Evolutionary conservation across 306 rosid species (phyloP).

Genomic region (Crataegus laevigata): DNA sequence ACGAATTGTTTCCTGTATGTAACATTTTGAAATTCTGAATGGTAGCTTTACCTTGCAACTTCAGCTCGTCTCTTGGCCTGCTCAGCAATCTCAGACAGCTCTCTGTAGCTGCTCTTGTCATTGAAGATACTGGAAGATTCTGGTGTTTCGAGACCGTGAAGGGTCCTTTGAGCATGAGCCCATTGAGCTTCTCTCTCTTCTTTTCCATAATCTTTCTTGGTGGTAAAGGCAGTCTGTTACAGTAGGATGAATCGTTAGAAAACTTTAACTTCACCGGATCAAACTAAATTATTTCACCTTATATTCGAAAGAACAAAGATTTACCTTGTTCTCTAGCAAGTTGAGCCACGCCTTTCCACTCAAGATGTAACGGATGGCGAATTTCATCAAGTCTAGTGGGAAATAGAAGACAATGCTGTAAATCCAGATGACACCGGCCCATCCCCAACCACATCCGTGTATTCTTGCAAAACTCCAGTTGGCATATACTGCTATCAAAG

Average conservation of each 20-base stretch:
- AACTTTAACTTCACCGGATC: conserved; percentile 6
- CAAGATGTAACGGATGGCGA: conserved; percentile 77
- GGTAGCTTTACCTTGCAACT: conserved; percentile 71
- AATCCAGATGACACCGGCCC: conserved; percentile 99
- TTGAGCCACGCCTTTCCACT: conserved; percentile 98
- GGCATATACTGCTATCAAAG: conserved; percentile 84
- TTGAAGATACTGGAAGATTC: conserved; percentile 45
- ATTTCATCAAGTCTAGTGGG: conserved; percentile 76
- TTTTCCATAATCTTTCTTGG: conserved; percentile 95
- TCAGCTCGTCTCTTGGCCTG: conserved; percentile 99
- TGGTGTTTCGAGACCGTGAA: conserved; percentile 95
- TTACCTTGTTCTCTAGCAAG: conserved; percentile 85
- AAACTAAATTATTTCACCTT: not conserved
- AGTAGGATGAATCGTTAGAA: not conserved
- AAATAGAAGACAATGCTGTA: conserved; percentile 80
- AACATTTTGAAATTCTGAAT: not conserved
- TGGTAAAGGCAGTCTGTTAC: conserved; percentile 92
- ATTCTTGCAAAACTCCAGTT: conserved; percentile 87
- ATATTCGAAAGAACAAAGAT: not conserved
- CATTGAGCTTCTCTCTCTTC: conserved; percentile 98
- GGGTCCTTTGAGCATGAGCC: conserved; percentile 97
- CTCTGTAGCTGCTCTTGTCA: conserved; percentile 87
- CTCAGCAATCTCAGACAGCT: conserved; percentile 94
- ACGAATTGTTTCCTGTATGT: not conserved
- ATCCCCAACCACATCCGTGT: conserved; percentile 87